A percentile compares a stretch with the other conserved stretches of the same genome.
These are phyloP conservation scores for Sclerotiophoma versabilis DNA, from an alignment of 2,329 filamentous ascomycete species.

Conservation along the genomic window DNA sequence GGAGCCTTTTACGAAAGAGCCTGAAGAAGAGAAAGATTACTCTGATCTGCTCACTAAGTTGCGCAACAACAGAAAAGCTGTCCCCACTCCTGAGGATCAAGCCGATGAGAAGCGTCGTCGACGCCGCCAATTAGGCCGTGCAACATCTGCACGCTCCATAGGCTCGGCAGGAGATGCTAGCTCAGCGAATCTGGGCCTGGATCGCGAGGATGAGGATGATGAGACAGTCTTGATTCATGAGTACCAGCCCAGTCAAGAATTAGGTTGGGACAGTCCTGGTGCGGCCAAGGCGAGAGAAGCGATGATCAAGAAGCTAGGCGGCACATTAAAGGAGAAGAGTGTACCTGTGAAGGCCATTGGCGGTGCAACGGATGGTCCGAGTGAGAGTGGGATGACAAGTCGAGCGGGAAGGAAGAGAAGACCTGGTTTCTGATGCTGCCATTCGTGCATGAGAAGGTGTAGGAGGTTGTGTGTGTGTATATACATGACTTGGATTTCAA, in stretches of 20 bases:
- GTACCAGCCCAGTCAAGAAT: conserved; percentile 46
- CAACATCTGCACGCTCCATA: conserved; percentile 40
- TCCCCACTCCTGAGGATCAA: conserved; percentile 26
- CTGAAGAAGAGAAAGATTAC: conserved; percentile 39
- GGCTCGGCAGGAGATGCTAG: conserved; percentile 36
- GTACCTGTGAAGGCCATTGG: conserved; percentile 41
- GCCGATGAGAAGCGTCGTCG: conserved; percentile 31
- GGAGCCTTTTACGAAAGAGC: conserved; percentile 19
- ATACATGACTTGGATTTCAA: not conserved
- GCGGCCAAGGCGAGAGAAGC: conserved; percentile 43
- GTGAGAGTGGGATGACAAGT: conserved; percentile 30
- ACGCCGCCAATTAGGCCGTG: conserved; percentile 41
- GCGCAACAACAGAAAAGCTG: conserved; percentile 40
- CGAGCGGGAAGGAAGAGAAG: conserved; percentile 37
- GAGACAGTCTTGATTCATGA: conserved; percentile 30
- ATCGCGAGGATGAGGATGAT: conserved; percentile 28
- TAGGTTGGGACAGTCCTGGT: conserved; percentile 50
- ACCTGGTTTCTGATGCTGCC: conserved; percentile 6
- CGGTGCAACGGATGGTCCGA: conserved; percentile 44
- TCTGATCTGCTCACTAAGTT: conserved; percentile 41
- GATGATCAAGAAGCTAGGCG: conserved; percentile 48
- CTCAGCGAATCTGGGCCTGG: conserved; percentile 27
- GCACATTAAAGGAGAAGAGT: conserved; percentile 39
- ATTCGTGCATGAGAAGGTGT: not conserved
- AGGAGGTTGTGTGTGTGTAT: not conserved